Percentiles rank a stretch among this genome's conserved stretches.
Conservation (phyloP, 23 red algal species). For the Gracilariopsis chorda region DNA sequence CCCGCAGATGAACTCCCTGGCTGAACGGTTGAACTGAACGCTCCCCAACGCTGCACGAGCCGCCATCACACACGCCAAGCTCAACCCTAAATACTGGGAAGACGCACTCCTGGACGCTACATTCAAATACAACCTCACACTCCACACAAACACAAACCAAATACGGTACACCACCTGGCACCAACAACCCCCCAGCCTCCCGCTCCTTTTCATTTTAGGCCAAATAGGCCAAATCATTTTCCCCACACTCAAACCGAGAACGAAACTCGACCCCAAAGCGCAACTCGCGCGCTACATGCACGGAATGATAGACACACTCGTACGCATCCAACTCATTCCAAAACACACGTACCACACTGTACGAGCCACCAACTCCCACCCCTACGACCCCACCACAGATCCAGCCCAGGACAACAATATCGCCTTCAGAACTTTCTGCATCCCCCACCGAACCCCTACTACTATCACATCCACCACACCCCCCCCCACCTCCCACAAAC, state of each 20-base stretch:
- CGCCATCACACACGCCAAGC: not conserved
- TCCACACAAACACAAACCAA: too few relatives aligned
- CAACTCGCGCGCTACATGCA: not conserved
- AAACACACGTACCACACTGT: too few relatives aligned
- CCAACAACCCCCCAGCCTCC: not conserved
- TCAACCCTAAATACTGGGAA: conserved; percentile 3
- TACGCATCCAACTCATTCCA: too few relatives aligned
- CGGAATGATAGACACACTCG: not conserved
- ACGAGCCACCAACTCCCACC: not conserved
- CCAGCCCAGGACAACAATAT: not conserved
- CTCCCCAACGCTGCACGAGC: not conserved
- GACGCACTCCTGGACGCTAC: not conserved
- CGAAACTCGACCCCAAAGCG: not conserved
- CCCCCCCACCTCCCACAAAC: not conserved
- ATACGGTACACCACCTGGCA: too few relatives aligned
- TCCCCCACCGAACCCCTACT: not conserved
- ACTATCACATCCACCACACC: not conserved
- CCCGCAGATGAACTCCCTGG: not conserved
- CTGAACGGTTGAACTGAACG: conserved; percentile 2
- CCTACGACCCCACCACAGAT: not conserved
- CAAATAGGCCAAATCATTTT: not conserved
- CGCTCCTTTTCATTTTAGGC: not conserved
- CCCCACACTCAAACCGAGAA: not conserved
- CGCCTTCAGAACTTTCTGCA: not conserved
- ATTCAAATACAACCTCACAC: too few relatives aligned